Evolutionary conservation across 345 rosid species (phyloP).

Genomic region (Pistacia atlantica): DNA sequence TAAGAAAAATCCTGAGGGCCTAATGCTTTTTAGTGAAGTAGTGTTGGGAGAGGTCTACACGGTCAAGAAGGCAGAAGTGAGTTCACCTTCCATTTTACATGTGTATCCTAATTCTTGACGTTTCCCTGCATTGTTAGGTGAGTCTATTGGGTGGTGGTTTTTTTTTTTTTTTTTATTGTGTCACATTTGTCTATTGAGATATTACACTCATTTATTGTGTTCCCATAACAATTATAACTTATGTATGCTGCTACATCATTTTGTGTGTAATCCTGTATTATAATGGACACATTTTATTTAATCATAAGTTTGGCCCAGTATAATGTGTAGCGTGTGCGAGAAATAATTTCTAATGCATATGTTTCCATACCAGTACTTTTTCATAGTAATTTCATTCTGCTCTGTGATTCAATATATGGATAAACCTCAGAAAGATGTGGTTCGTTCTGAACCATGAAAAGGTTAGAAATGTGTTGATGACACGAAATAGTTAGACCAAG

Average conservation of each 20-base stretch:
- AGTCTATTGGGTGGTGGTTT: not conserved
- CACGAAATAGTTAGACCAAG: too few relatives aligned
- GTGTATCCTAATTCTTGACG: not conserved
- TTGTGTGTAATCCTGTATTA: not conserved
- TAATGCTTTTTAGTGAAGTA: slow-evolving; percentile 93
- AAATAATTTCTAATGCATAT: not conserved
- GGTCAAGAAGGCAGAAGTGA: slow-evolving; percentile 76
- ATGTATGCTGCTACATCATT: not conserved
- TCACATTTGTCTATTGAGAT: not conserved
- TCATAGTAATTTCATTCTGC: not conserved
- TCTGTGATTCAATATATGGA: slow-evolving; percentile 35
- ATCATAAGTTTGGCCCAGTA: not conserved
- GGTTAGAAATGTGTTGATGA: too few relatives aligned
- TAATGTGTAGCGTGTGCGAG: not conserved
- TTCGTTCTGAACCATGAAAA: too few relatives aligned
- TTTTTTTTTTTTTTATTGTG: not conserved
- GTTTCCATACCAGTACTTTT: not conserved
- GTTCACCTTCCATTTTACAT: slow-evolving; percentile 19
- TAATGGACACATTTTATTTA: not conserved
- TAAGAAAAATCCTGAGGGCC: slow-evolving; percentile 81
- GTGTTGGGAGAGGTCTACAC: slow-evolving; percentile 82
- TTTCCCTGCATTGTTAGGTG: not conserved
- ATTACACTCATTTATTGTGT: not conserved
- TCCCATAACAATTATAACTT: not conserved
- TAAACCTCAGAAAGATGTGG: too few relatives aligned